phyloP scores from a whole-genome alignment of 352 stramenopile species.

The Globisporangium echinulatum region DNA sequence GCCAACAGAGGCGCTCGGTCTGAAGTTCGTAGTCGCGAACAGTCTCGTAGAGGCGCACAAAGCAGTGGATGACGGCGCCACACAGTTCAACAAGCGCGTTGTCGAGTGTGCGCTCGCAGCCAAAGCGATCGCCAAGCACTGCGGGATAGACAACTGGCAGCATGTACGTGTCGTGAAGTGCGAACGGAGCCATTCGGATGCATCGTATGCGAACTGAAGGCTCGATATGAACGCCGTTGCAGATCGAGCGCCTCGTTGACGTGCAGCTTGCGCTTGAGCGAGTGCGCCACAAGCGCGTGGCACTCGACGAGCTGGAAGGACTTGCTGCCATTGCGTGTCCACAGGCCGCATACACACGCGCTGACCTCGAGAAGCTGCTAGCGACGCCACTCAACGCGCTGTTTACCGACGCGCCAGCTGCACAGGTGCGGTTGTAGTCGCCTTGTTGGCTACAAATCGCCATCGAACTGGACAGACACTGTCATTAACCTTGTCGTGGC shows the following conservation, averaged over 20 bases:
- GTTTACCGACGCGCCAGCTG: slow-evolving; percentile 25
- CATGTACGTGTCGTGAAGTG: too few relatives aligned
- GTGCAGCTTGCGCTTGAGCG: slow-evolving; percentile 23
- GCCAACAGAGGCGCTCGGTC: slow-evolving; percentile 16
- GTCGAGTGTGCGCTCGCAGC: slow-evolving; percentile 67
- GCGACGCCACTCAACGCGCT: slow-evolving; percentile 14
- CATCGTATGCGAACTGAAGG: too few relatives aligned
- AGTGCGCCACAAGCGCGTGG: neutral
- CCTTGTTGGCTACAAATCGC: neutral
- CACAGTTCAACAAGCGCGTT: slow-evolving; percentile 75
- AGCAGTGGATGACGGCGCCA: slow-evolving; percentile 44
- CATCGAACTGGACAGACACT: too few relatives aligned
- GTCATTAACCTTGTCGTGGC: neutral
- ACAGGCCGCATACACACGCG: slow-evolving; percentile 21
- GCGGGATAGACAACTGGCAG: too few relatives aligned
- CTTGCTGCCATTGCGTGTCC: slow-evolving; percentile 14
- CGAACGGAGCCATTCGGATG: too few relatives aligned
- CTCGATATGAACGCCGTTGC: slow-evolving; percentile 2
- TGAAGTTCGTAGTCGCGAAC: slow-evolving; percentile 74
- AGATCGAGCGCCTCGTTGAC: slow-evolving; percentile 43
- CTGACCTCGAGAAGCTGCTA: slow-evolving; percentile 26
- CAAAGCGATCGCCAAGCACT: slow-evolving; percentile 36
- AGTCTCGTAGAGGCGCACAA: slow-evolving; percentile 26
- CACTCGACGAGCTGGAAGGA: slow-evolving; percentile 26
- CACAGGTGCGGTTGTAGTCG: slow-evolving; percentile 18